A percentile compares a stretch with the other conserved stretches of the same genome.
These are phyloP conservation scores for Anisodus tanguticus DNA, from an alignment of 257 asterid species.

Conservation along the genomic window DNA sequence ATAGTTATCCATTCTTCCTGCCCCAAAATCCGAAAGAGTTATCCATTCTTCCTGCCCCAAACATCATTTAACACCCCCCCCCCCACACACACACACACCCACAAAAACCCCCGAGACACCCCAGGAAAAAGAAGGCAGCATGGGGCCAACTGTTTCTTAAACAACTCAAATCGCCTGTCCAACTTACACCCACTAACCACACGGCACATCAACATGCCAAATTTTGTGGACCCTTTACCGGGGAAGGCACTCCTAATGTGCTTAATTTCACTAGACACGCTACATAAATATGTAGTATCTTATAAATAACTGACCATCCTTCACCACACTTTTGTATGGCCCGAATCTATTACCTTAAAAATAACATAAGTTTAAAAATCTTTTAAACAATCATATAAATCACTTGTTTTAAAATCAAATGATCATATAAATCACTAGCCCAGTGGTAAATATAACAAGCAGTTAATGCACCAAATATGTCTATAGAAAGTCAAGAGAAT, in stretches of 20 bases:
- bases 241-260: background rate
- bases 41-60: background rate
- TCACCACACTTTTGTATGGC: background rate
- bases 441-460: background rate
- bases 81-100: background rate
- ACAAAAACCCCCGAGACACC: background rate
- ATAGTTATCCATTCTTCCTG: no score
- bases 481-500: background rate
- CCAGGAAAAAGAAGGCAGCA: background rate
- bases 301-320: background rate
- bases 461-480: background rate
- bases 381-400: background rate
- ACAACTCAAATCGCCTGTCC: background rate
- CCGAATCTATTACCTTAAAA: background rate
- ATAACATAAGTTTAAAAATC: background rate
- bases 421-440: background rate
- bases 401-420: background rate
- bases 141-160: background rate
- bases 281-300: background rate
- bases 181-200: background rate
- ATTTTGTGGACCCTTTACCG: background rate
- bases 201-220: background rate
- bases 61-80: background rate
- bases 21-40: background rate
- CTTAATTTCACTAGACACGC: background rate